These are phyloP conservation scores for Dicorynia guianensis DNA, from an alignment of 306 rosid genomes.

Conservation along the genomic window DNA sequence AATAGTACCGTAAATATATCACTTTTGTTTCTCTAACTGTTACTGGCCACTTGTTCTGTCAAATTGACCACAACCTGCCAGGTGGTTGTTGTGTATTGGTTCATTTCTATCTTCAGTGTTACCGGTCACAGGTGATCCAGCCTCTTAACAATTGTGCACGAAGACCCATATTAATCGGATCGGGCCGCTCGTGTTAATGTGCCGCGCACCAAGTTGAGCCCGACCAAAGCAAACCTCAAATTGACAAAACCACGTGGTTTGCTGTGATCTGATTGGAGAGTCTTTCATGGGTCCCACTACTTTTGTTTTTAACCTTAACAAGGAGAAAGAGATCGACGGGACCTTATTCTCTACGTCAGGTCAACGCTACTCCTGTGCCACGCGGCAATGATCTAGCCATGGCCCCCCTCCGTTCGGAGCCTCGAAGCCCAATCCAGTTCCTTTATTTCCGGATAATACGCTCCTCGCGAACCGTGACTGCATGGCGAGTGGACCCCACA, in stretches of 20 bases:
- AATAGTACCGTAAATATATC: no score
- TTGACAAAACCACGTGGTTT: constrained; percentile 45
- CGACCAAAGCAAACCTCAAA: constrained; percentile 13
- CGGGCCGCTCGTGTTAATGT: neutral
- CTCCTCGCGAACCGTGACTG: constrained; percentile 22
- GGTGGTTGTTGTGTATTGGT: neutral
- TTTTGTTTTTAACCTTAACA: neutral
- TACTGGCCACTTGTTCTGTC: neutral
- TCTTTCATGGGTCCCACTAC: neutral
- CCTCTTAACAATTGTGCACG: neutral
- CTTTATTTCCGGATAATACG: constrained; percentile 31
- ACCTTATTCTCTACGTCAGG: constrained; percentile 13
- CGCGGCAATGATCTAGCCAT: constrained; percentile 1
- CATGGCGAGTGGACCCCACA: constrained; percentile 37
- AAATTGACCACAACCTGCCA: no score
- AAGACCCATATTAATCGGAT: constrained; percentile 27
- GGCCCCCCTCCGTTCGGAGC: constrained; percentile 19
- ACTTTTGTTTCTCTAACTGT: neutral
- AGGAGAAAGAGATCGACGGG: constrained; percentile 1
- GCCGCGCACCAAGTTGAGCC: constrained; percentile 1
- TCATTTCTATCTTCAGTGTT: neutral
- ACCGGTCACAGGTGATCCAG: neutral
- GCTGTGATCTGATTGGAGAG: constrained; percentile 27
- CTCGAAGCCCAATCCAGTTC: neutral
- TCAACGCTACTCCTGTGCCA: constrained; percentile 34